Conservation (phyloP, 225 moss, liverwort and hornwort species). For the Straminergon stramineum region DNA sequence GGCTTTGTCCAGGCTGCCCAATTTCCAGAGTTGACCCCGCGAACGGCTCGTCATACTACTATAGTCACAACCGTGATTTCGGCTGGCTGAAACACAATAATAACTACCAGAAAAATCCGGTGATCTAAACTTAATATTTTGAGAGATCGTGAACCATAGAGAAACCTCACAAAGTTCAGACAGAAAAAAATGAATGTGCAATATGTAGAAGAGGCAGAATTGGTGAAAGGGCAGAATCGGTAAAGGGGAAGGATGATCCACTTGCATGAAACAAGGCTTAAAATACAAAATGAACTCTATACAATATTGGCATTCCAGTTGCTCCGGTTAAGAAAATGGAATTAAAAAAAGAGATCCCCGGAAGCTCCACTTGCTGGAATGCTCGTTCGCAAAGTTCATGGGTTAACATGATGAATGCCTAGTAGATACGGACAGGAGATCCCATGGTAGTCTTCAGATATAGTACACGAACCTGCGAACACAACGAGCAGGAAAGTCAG, state of each 20-base stretch:
- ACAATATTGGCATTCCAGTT: not conserved
- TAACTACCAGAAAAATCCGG: too few species aligned
- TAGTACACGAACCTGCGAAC: slow-evolving; percentile 23
- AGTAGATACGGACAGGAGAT: slow-evolving; percentile 57
- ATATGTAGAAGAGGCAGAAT: not conserved
- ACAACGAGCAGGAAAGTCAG: not conserved
- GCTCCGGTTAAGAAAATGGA: not conserved
- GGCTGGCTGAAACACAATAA: not conserved
- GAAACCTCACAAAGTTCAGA: not conserved
- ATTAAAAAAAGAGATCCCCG: not conserved
- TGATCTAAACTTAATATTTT: not conserved
- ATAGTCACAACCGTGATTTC: not conserved
- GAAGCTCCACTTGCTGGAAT: not conserved
- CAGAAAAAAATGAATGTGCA: not conserved
- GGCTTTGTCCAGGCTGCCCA: too few species aligned
- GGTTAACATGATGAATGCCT: not conserved
- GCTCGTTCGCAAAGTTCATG: not conserved
- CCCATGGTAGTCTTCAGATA: slow-evolving; percentile 84
- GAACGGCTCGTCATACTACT: too few species aligned
- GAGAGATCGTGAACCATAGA: not conserved
- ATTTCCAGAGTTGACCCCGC: too few species aligned
- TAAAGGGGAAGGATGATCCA: not conserved
- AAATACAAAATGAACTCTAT: too few species aligned
- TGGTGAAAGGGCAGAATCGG: not conserved
- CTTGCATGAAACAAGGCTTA: not conserved